Base-by-base conservation (phyloP, 352 stramenopile species). In the Phytophthora foliorum region DNA sequence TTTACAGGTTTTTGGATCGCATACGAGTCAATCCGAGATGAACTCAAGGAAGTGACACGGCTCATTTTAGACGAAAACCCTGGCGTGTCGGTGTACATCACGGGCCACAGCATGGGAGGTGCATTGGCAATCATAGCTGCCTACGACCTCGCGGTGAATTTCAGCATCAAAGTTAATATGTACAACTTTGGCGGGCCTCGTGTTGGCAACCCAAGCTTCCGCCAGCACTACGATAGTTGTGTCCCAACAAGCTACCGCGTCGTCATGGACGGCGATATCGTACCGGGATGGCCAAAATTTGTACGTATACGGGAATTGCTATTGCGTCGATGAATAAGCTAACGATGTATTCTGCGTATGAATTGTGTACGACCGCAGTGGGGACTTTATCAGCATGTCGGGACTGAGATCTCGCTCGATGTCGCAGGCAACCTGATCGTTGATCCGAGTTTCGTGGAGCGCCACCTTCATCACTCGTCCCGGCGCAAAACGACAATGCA, bases 21-120 rank as follows among this genome's bases (percentile, higher is more conserved):
- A n/a, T 94, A 95, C 53, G 86, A 82, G 24, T 94, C 90, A 7
- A 85, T 96, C 10, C 78, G 88, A 46, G 77, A 81, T 19, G 86
- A 97, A 49, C 60, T 97, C 5, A 87, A 89, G 34, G 86, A 93
- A 66, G 82, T 92, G 19, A 82, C 89, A 46, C 83, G 86, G 7
- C 73, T 95, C 19, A 86, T 95, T 14, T 53, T 95, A 25, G 84
- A 95, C 46, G 88, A 95, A 69, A 87, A 95, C 25, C 86, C 88
- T 3, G 85, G 88, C n/a, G 77, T 93, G n/a, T 88, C 77, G 6
- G 80, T 98, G 9, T 98, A 97, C 67, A 71, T 98, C 11, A 97
- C 92, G 11, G 96, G 96, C 0, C 95, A 99, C 73, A 97, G 86
- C 50, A 90, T 98, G 67, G 96, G 96, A 21, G 96, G 91, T 11